These are phyloP conservation scores for Fonsecaea monophora DNA, from an alignment of 2,329 filamentous ascomycete species.

Conservation along the genomic window DNA sequence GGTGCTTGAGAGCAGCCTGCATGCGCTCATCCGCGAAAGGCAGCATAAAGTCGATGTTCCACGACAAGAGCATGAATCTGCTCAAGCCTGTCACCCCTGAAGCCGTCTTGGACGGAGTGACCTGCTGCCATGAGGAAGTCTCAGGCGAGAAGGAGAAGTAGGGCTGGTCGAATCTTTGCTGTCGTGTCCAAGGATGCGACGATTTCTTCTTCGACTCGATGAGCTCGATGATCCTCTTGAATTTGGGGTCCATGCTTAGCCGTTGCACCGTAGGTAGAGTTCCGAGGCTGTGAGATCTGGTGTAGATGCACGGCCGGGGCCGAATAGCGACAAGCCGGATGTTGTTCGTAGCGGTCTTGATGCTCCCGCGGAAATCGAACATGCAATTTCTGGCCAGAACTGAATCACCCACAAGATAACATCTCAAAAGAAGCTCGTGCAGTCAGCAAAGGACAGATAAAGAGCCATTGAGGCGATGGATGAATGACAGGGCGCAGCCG, in stretches of 20 bases:
- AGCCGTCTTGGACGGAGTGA: slow-evolving; percentile 4
- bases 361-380: neutral
- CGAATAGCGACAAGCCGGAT: neutral
- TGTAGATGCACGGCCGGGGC: neutral
- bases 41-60: slow-evolving; percentile 59
- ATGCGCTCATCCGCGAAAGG: slow-evolving; percentile 50
- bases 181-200: slow-evolving; percentile 38
- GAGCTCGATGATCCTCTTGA: slow-evolving; percentile 34
- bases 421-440: neutral
- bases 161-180: slow-evolving; percentile 37
- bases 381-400: neutral
- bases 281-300: neutral
- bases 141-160: slow-evolving; percentile 36
- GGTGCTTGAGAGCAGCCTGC: slow-evolving; percentile 49
- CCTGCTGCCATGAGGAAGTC: slow-evolving; percentile 32
- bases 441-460: neutral
- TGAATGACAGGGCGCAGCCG: neutral
- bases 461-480: neutral
- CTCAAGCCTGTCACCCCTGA: neutral
- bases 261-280: neutral
- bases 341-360: neutral
- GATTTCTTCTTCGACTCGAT: slow-evolving; percentile 37
- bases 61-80: slow-evolving; percentile 50
- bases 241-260: slow-evolving; percentile 29
- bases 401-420: neutral